These are phyloP conservation scores for Mycena sanguinolenta DNA, from an alignment of 768 basidiomycete genomes.

Conservation along the genomic window DNA sequence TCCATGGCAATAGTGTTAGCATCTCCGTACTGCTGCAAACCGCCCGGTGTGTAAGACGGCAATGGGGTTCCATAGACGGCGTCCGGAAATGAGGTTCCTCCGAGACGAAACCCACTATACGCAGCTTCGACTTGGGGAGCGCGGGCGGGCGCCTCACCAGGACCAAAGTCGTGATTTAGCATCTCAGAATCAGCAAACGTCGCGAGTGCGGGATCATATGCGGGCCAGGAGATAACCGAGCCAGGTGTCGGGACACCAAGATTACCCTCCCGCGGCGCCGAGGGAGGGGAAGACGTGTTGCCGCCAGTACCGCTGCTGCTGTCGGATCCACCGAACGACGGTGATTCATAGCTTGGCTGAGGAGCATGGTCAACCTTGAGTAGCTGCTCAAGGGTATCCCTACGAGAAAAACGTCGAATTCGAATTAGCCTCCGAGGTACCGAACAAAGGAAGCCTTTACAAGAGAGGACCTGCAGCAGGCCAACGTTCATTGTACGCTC, in stretches of 20 bases:
- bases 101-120: too few species aligned
- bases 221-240: neutral
- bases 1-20: neutral
- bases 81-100: neutral
- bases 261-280: neutral
- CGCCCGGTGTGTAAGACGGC: neutral
- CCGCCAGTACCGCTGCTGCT: neutral
- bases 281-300: neutral
- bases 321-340: neutral
- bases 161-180: neutral
- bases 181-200: neutral
- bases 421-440: neutral
- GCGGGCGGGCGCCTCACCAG: constrained; percentile 12
- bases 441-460: too few species aligned
- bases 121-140: neutral
- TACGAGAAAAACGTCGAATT: too few species aligned
- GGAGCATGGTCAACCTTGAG: constrained; percentile 16
- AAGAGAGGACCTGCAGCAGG: constrained; percentile 7
- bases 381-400: constrained; percentile 26
- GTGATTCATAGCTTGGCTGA: neutral
- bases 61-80: neutral
- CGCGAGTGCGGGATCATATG: neutral
- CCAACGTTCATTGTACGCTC: constrained; percentile 6
- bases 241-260: neutral
- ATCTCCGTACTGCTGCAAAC: too few species aligned